Conservation (phyloP, 768 basidiomycete species). For the Russula emetica region DNA sequence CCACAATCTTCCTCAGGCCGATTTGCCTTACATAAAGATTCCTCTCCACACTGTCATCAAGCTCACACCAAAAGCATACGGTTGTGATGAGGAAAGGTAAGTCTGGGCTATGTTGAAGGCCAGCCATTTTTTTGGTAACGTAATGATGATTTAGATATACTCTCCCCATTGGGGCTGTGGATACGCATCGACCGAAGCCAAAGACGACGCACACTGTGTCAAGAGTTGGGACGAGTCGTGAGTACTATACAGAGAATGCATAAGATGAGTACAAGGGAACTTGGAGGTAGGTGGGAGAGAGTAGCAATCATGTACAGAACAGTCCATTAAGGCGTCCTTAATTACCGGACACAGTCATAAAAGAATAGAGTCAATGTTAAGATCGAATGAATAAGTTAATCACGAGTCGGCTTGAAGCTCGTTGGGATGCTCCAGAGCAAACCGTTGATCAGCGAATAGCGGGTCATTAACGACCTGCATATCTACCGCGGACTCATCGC, state of each 20-base stretch:
- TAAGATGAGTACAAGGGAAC: slow-evolving; percentile 4
- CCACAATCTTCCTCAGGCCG: slow-evolving; percentile 83
- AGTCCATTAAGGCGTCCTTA: not conserved
- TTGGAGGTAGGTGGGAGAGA: too few species aligned
- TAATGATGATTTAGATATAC: slow-evolving; percentile 54
- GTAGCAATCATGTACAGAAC: not conserved
- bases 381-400: not conserved
- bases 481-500: slow-evolving; percentile 31
- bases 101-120: slow-evolving; percentile 15
- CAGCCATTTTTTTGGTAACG: not conserved
- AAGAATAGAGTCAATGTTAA: not conserved
- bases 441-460: slow-evolving; percentile 41
- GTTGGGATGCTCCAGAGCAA: slow-evolving; percentile 18
- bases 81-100: slow-evolving; percentile 94
- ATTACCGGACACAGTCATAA: not conserved
- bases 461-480: slow-evolving; percentile 37
- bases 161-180: slow-evolving; percentile 87
- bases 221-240: slow-evolving; percentile 23
- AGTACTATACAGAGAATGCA: slow-evolving; percentile 29
- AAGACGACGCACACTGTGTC: slow-evolving; percentile 26
- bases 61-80: slow-evolving; percentile 96
- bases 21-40: slow-evolving; percentile 97
- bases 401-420: too few species aligned
- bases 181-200: slow-evolving; percentile 79
- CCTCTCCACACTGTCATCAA: slow-evolving; percentile 98